A percentile compares a stretch with the other conserved stretches of the same genome.
Evolutionary conservation across 192 early-diverging fungal genomes (phyloP).

Genomic region (Polychytrium aggregatum): DNA sequence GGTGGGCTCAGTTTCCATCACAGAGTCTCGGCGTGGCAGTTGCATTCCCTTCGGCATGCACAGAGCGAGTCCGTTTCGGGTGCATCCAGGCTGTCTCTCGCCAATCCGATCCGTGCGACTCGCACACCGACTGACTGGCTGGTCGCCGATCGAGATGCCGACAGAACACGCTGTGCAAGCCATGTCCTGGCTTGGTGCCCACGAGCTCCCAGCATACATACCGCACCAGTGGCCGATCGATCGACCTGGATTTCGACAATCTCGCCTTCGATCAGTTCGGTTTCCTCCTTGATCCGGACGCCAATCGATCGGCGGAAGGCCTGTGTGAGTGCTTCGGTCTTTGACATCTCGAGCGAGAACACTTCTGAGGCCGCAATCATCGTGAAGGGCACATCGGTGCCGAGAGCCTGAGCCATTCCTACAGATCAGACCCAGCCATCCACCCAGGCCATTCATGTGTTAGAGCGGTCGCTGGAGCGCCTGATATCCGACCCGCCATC

Average conservation of each 20-base stretch:
- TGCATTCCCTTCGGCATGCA: no score
- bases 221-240: constrained; percentile 77
- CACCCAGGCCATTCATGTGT: constrained; percentile 1
- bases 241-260: constrained; percentile 98
- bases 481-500: no score
- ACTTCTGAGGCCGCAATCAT: constrained; percentile 96
- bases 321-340: constrained; percentile 96
- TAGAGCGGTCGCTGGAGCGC: no score
- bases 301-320: constrained; percentile 96
- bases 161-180: no score
- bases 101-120: no score
- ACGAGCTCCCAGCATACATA: constrained; percentile 26
- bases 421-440: neutral
- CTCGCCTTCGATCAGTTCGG: constrained; percentile 97
- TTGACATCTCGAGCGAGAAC: constrained; percentile 97
- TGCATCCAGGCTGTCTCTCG: no score
- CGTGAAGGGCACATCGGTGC: constrained; percentile 92
- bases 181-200: no score
- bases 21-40: no score
- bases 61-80: no score
- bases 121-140: no score
- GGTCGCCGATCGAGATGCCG: no score
- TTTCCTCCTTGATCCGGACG: constrained; percentile 96
- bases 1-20: no score
- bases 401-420: constrained; percentile 89